Base-by-base conservation (phyloP, 441 rosid species). In the Pelargonium fulgidum region DNA sequence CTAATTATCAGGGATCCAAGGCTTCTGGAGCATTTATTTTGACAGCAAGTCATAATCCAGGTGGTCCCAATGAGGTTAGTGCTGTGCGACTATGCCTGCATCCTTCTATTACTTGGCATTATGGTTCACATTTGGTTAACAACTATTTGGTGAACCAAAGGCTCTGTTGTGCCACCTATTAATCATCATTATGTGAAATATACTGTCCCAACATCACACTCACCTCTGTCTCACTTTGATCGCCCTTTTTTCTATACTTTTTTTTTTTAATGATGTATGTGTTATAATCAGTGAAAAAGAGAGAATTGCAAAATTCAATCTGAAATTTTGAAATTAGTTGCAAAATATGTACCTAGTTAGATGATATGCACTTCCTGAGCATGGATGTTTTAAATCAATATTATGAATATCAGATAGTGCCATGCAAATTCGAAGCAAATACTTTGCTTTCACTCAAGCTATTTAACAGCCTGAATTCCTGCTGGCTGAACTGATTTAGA, bases 31-130 rank as follows among this genome's bases (percentile, higher is more conserved):
- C 85, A 70, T 94, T 94, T 81, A 94, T 94, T 74, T 85, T 94
- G 87, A 94, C 99, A 13, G 99, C 99, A 70, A 94, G 99, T 81
- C 99, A 94, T 79, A 94, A 94, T 75, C 98, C 99, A 58, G 99
- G 99, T 70, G 99, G 99, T 73, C 99, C 99, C 63, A 73, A 81
- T 82, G 99, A 94, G 98, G 99, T 94, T 17, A 0, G 68, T 26
- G 33, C 33, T 26, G 33, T 26, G 33, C 2, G 66, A 66, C 66
- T 39, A 45, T 64, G 12, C 20, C 64, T 68, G 10, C 24, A 17
- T 54, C 17, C 62, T 54, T 54, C 1, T 16, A 10, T 54, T 54
- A 54, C 7, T 7, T 17, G 17, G 62, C 24, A 54, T 16, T 54
- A 54, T 54, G 62, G 62, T 17, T 54, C 61, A 14, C 20, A 16